A percentile compares a stretch with the other conserved stretches of the same genome.
Conservation (phyloP, 768 basidiomycete genomes). For the Calvatia gigantea region DNA sequence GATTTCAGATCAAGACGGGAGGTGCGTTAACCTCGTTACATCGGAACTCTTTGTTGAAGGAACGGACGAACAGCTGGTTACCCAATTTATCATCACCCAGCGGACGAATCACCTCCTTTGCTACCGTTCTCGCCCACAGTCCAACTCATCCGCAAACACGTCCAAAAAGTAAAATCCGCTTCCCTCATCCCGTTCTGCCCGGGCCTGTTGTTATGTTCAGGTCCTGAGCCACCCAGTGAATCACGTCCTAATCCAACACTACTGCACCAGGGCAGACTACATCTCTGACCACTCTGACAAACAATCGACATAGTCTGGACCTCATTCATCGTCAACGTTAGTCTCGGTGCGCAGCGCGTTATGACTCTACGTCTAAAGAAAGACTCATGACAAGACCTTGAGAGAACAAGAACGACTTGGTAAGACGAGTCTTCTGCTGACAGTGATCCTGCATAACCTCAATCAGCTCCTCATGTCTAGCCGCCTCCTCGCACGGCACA, state of each 20-base stretch:
- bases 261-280: conserved; percentile 75
- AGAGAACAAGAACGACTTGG: conserved; percentile 13
- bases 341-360: conserved; percentile 70
- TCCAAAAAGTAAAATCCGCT: conserved; percentile 42
- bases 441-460: background rate
- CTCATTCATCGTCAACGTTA: conserved; percentile 78
- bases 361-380: conserved; percentile 76
- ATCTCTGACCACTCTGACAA: conserved; percentile 89
- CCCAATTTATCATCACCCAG: conserved; percentile 80
- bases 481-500: conserved; percentile 40
- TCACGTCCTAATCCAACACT: conserved; percentile 80
- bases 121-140: conserved; percentile 68
- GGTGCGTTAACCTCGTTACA: conserved; percentile 20
- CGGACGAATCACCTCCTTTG: conserved; percentile 72
- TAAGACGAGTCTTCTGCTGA: background rate
- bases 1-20: conserved; percentile 31
- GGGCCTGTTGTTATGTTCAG: conserved; percentile 14
- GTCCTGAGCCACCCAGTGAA: conserved; percentile 62
- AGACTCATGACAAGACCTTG: conserved; percentile 32
- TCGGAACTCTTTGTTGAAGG: too few relatives aligned
- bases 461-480: conserved; percentile 7
- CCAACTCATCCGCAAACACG: conserved; percentile 55
- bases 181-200: background rate
- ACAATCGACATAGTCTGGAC: conserved; percentile 76
- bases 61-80: background rate